Evolutionary conservation across 129 eudicot genomes (phyloP).

Genomic region (Centella asiatica): DNA sequence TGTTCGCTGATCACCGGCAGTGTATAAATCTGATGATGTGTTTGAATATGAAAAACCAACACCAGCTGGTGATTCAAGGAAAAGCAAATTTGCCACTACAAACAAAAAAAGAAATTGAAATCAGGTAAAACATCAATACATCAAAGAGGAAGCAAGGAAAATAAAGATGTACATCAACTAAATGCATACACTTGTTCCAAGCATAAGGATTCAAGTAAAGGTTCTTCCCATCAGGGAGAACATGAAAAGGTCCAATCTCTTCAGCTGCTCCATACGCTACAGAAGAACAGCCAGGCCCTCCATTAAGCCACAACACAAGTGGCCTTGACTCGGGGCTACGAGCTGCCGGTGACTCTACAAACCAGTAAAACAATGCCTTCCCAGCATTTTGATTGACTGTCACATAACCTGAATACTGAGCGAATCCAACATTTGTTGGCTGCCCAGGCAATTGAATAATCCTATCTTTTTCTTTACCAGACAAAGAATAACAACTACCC

Average conservation of each 20-base stretch:
- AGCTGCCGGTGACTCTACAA: constrained; percentile 64
- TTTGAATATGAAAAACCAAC: constrained; percentile 94
- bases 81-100: constrained; percentile 97
- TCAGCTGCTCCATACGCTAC: constrained; percentile 99
- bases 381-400: constrained; percentile 77
- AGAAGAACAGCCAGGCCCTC: constrained; percentile 99
- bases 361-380: constrained; percentile 90
- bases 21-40: constrained; percentile 72
- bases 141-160: not conserved
- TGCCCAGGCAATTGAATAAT: constrained; percentile 78
- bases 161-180: not conserved
- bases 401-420: constrained; percentile 89
- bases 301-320: constrained; percentile 94
- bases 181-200: constrained; percentile 85
- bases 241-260: constrained; percentile 91
- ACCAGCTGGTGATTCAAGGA: constrained; percentile 98
- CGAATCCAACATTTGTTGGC: constrained; percentile 65
- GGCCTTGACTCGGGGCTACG: constrained; percentile 67
- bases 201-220: constrained; percentile 72
- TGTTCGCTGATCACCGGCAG: constrained; percentile 74
- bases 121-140: constrained; percentile 9
- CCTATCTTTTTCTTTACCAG: constrained; percentile 70
- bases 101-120: constrained; percentile 16
- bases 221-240: constrained; percentile 71
- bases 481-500: constrained; percentile 40